Base-by-base conservation (phyloP, 2,329 filamentous ascomycete species). In the Blumeriella jaapii region DNA sequence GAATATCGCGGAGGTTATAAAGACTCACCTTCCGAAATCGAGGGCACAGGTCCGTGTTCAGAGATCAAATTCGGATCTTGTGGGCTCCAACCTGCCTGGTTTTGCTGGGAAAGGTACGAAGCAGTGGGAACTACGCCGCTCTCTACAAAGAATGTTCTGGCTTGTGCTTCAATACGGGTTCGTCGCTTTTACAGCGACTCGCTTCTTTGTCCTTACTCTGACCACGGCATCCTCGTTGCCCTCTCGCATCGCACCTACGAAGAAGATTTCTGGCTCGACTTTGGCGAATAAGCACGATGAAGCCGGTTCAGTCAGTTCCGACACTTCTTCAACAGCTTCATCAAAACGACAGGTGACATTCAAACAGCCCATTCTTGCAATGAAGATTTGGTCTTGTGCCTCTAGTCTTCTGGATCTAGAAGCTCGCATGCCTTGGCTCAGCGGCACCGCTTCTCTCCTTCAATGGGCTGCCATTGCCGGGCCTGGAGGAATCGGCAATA, bases 341-440 rank as follows among this genome's bases (percentile, higher is more conserved):
- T 28, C 39, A 29, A 36, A 17, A 40, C 37, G 34, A 39, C 36
- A 16, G 25, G 28, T 36, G 34, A 39, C 44, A 29, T 41, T 39
- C 6, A 57, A 55, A 42, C 49, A 50, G 31, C 55, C 55, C 29
- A 55, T 95, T 48, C 62, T 91, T 41, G 69, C 71, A 46, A 94
- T 91, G 68, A 74, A 72, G 51, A 57, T 84, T 34, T 94, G 82
- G 77, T 67, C 75, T 50, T 83, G 82, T 59, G 58, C 79, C 38
- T 77, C 76, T 43, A 77, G 74, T 56, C 60, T 93, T 44, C 61
- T 86, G 48, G 77, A 86, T 64, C 61, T 94, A 54, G 68, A 79
- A 48, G 59, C 65, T 46, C 82, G 85, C 59, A 93, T 94, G 85
- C 89, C 89, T 45, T 96, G 89, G 89, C 69, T 94, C 38, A 69